These are phyloP conservation scores for Hymenoscyphus scutula DNA, from an alignment of 2,329 filamentous ascomycete genomes.

Conservation along the genomic window DNA sequence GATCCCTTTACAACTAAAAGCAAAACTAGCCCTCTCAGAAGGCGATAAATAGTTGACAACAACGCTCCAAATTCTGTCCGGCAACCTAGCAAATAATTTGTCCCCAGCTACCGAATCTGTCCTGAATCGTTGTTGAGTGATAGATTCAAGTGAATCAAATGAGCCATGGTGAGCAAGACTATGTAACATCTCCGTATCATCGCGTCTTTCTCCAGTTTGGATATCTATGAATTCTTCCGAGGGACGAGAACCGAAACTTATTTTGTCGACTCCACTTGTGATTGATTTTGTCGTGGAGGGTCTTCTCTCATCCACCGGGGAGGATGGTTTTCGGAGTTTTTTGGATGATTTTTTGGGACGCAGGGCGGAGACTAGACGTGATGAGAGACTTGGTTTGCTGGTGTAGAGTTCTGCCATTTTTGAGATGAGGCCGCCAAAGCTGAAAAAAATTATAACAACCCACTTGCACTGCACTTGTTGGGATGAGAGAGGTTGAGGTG, in stretches of 20 bases:
- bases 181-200: conserved; percentile 36
- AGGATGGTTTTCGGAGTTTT: neutral
- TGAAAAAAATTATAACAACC: neutral
- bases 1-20: conserved; percentile 48
- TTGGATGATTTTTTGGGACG: neutral
- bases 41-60: conserved; percentile 44
- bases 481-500: neutral
- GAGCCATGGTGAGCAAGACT: conserved; percentile 33
- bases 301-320: neutral
- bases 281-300: neutral
- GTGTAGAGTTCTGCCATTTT: conserved; percentile 1
- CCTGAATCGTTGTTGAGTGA: conserved; percentile 5
- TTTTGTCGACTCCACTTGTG: neutral
- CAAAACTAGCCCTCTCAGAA: conserved; percentile 48
- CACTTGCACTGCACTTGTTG: no score
- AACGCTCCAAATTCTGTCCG: conserved; percentile 45
- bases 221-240: conserved; percentile 20
- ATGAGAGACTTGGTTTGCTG: neutral
- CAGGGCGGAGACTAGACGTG: neutral
- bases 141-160: conserved; percentile 25
- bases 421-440: neutral
- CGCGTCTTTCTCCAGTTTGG: conserved; percentile 35
- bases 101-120: conserved; percentile 38
- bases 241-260: neutral
- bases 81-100: conserved; percentile 44